These are phyloP conservation scores for Moesziomyces aphidis DNA, from an alignment of 1,284 basidiomycete genomes.

Conservation along the genomic window DNA sequence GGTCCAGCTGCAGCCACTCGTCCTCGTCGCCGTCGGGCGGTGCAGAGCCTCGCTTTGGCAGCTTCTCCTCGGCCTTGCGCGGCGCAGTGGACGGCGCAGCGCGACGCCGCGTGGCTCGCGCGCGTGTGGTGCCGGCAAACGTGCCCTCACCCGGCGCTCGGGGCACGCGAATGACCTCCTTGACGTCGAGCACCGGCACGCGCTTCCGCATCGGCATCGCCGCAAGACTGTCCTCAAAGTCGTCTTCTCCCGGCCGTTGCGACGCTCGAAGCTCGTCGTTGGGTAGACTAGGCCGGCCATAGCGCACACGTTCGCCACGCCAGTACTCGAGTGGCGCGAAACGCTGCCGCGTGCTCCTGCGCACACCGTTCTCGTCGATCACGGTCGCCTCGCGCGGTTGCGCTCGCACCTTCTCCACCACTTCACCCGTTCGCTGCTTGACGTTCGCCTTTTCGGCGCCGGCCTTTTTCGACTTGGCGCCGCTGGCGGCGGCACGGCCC, in stretches of 20 bases:
- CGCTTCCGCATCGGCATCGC: constrained; percentile 33
- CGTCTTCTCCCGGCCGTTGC: constrained; percentile 43
- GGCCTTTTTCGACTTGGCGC: constrained; percentile 17
- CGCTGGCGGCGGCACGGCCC: constrained; percentile 5
- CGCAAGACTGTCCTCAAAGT: constrained; percentile 53
- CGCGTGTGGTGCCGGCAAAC: constrained; percentile 54
- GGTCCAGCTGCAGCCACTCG: constrained; percentile 71
- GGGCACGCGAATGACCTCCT: constrained; percentile 82
- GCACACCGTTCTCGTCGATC: constrained; percentile 73
- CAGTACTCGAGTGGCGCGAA: constrained; percentile 88
- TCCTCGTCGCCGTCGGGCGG: constrained; percentile 57
- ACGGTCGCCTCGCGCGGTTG: constrained; percentile 23
- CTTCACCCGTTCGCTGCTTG: constrained; percentile 15
- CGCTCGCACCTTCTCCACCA: constrained; percentile 36
- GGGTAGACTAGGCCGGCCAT: constrained; percentile 69
- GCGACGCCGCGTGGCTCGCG: constrained; percentile 3
- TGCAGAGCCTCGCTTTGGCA: constrained; percentile 63
- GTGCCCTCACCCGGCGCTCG: constrained; percentile 73
- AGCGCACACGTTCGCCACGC: constrained; percentile 90
- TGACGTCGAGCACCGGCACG: constrained; percentile 78
- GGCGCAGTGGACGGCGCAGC: constrained; percentile 3
- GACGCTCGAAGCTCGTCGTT: constrained; percentile 27
- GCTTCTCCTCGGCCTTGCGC: constrained; percentile 52
- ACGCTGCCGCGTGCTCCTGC: constrained; percentile 79
- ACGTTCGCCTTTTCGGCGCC: constrained; percentile 14